phyloP scores from a whole-genome alignment of 2,329 filamentous ascomycete genomes.

The Emericellopsis atlantica region DNA sequence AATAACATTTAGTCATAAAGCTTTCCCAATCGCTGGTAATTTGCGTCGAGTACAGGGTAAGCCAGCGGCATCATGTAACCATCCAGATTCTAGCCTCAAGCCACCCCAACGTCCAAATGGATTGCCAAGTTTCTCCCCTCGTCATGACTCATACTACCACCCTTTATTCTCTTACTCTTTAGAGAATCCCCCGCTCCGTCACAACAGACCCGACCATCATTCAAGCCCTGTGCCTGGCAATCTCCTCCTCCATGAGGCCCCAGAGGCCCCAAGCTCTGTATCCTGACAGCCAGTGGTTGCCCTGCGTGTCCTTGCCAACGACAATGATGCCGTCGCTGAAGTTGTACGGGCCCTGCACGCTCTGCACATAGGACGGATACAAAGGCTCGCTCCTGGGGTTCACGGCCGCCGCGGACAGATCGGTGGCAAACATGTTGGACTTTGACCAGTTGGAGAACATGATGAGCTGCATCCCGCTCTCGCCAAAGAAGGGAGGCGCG shows the following conservation, averaged over 20 bases:
- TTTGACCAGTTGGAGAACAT: slow-evolving; percentile 19
- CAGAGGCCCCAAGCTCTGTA: slow-evolving; percentile 9
- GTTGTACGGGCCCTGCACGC: slow-evolving; percentile 4
- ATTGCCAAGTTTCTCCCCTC: too few relatives aligned
- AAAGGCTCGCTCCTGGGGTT: background rate
- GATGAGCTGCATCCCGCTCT: slow-evolving; percentile 15
- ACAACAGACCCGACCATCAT: background rate
- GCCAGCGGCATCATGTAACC: too few relatives aligned
- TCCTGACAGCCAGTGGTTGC: slow-evolving; percentile 16
- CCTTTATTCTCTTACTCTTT: too few relatives aligned
- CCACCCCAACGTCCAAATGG: too few relatives aligned
- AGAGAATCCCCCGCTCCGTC: too few relatives aligned
- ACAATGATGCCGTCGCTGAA: slow-evolving; percentile 10
- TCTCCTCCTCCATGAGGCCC: slow-evolving; percentile 7
- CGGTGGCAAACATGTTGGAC: slow-evolving; percentile 5
- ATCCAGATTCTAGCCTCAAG: too few relatives aligned
- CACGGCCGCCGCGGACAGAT: slow-evolving; percentile 1
- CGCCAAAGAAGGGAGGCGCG: slow-evolving; percentile 17
- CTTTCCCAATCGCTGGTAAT: too few relatives aligned
- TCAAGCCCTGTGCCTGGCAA: background rate
- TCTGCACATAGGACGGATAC: slow-evolving; percentile 8
- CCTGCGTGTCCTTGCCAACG: slow-evolving; percentile 15
- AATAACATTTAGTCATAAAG: too few relatives aligned
- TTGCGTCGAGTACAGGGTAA: too few relatives aligned
- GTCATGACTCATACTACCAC: too few relatives aligned